These are phyloP conservation scores for Metschnikowia continentalis DNA, from an alignment of 805 yeast species.

Conservation along the genomic window DNA sequence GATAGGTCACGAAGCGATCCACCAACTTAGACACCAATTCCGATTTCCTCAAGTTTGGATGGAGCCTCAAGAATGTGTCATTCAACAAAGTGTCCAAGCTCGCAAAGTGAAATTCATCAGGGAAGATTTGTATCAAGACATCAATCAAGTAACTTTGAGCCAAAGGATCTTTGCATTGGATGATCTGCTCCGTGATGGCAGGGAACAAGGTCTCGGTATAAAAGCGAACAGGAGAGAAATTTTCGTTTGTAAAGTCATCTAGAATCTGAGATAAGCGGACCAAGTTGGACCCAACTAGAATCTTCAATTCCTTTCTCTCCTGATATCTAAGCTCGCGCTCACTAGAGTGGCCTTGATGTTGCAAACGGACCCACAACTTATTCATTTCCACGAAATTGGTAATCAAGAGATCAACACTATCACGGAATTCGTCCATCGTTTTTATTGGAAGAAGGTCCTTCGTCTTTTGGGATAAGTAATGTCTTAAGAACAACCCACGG, in stretches of 20 bases:
- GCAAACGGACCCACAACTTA: constrained; percentile 94
- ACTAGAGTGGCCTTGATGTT: constrained; percentile 89
- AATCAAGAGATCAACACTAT: constrained; percentile 73
- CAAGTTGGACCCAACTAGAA: constrained; percentile 87
- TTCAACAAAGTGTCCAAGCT: constrained; percentile 64
- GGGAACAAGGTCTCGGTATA: constrained; percentile 63
- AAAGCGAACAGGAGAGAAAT: constrained; percentile 27
- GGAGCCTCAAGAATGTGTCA: constrained; percentile 59
- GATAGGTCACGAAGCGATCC: constrained; percentile 59
- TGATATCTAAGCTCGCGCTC: constrained; percentile 69
- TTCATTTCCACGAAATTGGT: constrained; percentile 96
- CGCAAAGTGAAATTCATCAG: constrained; percentile 81
- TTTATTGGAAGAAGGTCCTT: constrained; percentile 56
- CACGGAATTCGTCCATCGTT: constrained; percentile 44
- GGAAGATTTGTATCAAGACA: constrained; percentile 90
- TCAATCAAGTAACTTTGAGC: constrained; percentile 92
- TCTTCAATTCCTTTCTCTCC: constrained; percentile 86
- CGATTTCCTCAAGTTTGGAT: constrained; percentile 65
- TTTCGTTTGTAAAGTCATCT: constrained; percentile 52
- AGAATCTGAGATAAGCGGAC: constrained; percentile 86
- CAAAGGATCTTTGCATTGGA: constrained; percentile 85
- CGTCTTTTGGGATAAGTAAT: constrained; percentile 81
- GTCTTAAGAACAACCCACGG: constrained; percentile 84
- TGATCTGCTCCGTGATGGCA: constrained; percentile 77
- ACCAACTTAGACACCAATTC: constrained; percentile 67